Conservation (phyloP, 768 basidiomycete species). For the Rhodotorula taiwanensis region DNA sequence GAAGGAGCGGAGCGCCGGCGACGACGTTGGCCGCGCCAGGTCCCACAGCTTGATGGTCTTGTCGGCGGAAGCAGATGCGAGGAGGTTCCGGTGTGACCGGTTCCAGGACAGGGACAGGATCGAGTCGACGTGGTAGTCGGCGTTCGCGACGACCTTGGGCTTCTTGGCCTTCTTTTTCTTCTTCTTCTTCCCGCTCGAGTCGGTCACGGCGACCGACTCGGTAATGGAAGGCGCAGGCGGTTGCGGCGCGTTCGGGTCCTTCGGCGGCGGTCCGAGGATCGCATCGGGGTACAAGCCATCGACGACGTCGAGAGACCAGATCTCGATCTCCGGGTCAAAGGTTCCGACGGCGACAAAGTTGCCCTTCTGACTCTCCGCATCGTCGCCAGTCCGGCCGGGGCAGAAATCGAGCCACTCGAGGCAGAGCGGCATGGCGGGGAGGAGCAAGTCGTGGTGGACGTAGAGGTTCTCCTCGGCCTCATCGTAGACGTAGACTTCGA, state of each 20-base stretch:
- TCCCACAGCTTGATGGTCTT: constrained; percentile 97
- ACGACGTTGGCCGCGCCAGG: constrained; percentile 59
- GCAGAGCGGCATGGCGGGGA: constrained; percentile 94
- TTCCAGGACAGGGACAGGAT: constrained; percentile 95
- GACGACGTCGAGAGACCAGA: constrained; percentile 90
- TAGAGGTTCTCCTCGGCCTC: constrained; percentile 75
- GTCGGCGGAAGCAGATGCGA: constrained; percentile 89
- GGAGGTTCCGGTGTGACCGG: constrained; percentile 72
- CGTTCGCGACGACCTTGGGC: constrained; percentile 39
- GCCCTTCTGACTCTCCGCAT: constrained; percentile 26
- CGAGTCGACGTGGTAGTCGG: constrained; percentile 86
- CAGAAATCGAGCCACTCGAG: constrained; percentile 98
- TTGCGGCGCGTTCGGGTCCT: constrained; percentile 42
- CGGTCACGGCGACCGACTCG: constrained; percentile 12
- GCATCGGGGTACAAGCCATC: constrained; percentile 90
- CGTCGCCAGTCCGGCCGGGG: constrained; percentile 47
- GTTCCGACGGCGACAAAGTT: constrained; percentile 96
- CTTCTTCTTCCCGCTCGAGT: constrained; percentile 52
- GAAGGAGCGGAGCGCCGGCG: constrained; percentile 72
- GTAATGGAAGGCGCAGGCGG: constrained; percentile 26
- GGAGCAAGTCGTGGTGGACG: constrained; percentile 94
- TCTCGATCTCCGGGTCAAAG: constrained; percentile 95
- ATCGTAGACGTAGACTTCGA: constrained; percentile 94
- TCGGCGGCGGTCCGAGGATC: constrained; percentile 75
- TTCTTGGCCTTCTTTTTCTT: constrained; percentile 97